phyloP scores from a whole-genome alignment of 2,329 filamentous ascomycete genomes.

The Cytospora leucostoma region DNA sequence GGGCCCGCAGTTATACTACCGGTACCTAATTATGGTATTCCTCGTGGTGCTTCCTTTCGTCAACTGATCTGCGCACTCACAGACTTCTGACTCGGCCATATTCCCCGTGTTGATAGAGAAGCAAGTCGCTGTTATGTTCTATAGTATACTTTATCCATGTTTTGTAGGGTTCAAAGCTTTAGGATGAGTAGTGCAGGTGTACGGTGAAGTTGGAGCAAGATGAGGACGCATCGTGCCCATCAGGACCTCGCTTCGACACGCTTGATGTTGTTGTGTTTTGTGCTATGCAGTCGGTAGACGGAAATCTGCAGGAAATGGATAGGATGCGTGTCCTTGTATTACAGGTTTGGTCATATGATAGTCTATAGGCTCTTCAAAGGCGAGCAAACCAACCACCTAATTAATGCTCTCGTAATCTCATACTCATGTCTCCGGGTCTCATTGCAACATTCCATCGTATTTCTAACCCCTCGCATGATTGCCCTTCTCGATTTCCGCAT shows the following conservation, averaged over 20 bases:
- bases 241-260: no score
- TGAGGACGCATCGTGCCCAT: no score
- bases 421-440: background rate
- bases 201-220: no score
- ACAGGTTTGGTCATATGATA: slow-evolving; percentile 8
- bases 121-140: no score
- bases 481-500: slow-evolving; percentile 34
- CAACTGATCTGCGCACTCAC: no score
- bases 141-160: background rate
- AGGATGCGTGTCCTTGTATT: slow-evolving; percentile 2
- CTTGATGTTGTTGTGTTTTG: no score
- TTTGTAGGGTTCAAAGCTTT: background rate
- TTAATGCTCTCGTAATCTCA: slow-evolving; percentile 9
- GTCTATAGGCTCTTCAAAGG: slow-evolving; percentile 20
- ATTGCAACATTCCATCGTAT: background rate
- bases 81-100: background rate
- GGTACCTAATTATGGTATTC: no score
- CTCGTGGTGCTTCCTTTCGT: no score
- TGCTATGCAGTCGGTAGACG: no score
- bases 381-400: slow-evolving; percentile 13
- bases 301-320: no score
- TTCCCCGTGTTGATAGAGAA: no score
- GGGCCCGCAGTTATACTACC: no score
- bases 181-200: background rate
- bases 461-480: background rate